Conservation (phyloP, 495 filamentous ascomycete species). For the Daldinia decipiens region DNA sequence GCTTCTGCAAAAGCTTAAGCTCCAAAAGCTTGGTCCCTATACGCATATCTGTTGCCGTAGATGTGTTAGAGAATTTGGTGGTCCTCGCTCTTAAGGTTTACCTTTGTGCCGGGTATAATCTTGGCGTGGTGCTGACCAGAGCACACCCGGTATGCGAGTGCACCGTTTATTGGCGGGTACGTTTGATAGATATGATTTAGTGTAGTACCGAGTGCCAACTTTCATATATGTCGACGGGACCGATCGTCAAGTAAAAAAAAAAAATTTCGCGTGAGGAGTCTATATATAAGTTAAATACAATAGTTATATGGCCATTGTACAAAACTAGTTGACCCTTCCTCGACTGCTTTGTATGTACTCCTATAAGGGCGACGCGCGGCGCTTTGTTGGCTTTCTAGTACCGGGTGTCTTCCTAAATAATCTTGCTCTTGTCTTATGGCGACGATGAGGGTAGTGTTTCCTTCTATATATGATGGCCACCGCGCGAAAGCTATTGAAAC, state of each 20-base stretch:
- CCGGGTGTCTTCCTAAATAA: background rate
- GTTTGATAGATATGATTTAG: background rate
- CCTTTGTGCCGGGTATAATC: background rate
- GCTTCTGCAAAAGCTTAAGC: conserved; percentile 14
- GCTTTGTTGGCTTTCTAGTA: conserved; percentile 5
- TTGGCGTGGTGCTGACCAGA: background rate
- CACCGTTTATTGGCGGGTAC: background rate
- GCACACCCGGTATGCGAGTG: background rate
- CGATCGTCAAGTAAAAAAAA: background rate
- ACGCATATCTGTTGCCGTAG: background rate
- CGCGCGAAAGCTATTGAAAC: too few species aligned
- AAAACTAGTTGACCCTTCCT: background rate
- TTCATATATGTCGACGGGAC: background rate
- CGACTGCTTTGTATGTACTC: conserved; percentile 6
- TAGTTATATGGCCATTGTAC: background rate
- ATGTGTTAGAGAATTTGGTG: background rate
- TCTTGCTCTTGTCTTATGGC: too few species aligned
- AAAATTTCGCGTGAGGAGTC: background rate
- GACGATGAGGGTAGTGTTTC: too few species aligned
- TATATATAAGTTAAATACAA: background rate
- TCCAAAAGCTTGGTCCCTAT: background rate
- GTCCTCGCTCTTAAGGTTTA: conserved; percentile 16
- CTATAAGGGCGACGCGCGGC: conserved; percentile 8
- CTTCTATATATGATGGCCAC: too few species aligned
- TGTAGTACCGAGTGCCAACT: background rate